Base-by-base conservation (phyloP, 2,329 filamentous ascomycete species). In the Sarocladium kiliense region DNA sequence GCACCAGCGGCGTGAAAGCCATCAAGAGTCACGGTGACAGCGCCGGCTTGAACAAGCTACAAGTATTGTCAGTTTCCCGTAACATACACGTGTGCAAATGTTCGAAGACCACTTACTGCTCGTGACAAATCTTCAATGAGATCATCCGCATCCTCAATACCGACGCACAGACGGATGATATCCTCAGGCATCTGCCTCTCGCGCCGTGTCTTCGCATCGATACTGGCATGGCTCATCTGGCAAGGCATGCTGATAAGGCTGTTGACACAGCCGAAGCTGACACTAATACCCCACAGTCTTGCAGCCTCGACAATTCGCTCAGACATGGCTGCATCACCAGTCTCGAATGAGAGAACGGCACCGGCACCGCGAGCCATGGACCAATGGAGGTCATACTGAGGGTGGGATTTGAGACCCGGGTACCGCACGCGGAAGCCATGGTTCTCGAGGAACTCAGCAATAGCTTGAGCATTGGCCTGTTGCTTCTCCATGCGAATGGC, bases 401-500 rank as follows among this genome's bases (percentile, higher is more conserved):
- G 92, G 72, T 99, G 94, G 11, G 90, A 96, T 70, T 89, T 91
- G 58, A 99, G 77, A 11, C 95, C 94, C 0, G 94, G 94, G 68
- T 96, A 99, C 58, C 94, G 88, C 51, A 99, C 94, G 61, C 88
- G 88, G 82, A 99, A 99, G 51, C 95, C 94, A 62, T 89, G 88
- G 2, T 79, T 78, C 70, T 99, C 93, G 54, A 99, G 86, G 69
- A 96, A 99, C 65, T 91, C 85, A 49, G 93, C 94, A 65, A 99
- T 96, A 54, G 82, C 80, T 74, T 94, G 89, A 1, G 95, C 91
- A 65, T 96, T 99, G 56, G 86, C 76, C 71, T 99, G 94, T 72
- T 99, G 95, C 77, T 96, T 96, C 69, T 99, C 94, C 92, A 99
- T 97, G 65, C 94, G 91, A 55, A 99, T 94, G 59, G 92, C 92